Base-by-base conservation (phyloP, 2,329 filamentous ascomycete genomes). In the Didymella exigua region DNA sequence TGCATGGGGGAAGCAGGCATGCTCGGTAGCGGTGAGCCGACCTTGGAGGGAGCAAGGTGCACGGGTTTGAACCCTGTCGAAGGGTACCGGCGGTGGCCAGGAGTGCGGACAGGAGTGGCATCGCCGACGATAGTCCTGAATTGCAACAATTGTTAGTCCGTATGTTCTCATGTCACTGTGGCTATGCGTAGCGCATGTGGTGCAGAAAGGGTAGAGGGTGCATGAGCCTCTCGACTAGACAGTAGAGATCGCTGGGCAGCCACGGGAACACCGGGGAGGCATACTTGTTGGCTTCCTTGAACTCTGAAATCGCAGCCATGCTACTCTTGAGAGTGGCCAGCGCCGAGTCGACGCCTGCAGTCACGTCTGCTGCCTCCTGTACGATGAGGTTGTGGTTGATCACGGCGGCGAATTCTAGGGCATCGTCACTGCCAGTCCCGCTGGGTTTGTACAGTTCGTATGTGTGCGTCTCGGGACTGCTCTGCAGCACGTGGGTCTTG, bases 241-340 rank as follows among this genome's bases (percentile, higher is more conserved):
- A 54, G 47, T 56, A 66, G 53, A 59, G 56, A 58, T 46, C 24
- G 33, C 30, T 30, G 61, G 60, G 54, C 60, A 64, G 60, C 62
- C 62, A 64, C 50, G 56, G 60, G 61, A 54, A 62, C 40, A 68
- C 66, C 64, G 56, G 68, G 65, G 64, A 70, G 62, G 71, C 76
- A 68, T 73, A 78, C 76, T 82, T 82, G 69, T 84, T 85, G 31
- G 84, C 84, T 71, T 86, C 81, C 72, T 86, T 86, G 60, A 84
- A 80, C 66, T 85, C 78, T 66, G 85, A 78, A 46, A 84, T 80
- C 19, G 82, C 81, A 56, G 81, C 85, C 69, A 88, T 77, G 65
- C 79, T 86, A 68, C 79, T 83, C 71, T 86, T 81, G 49, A 88
- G 76, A 33, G 79, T 80, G 48, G 83, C 83, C 70, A 87, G 72